phyloP scores from a whole-genome alignment of 768 basidiomycete genomes.

The Boletus rubroflammeus region DNA sequence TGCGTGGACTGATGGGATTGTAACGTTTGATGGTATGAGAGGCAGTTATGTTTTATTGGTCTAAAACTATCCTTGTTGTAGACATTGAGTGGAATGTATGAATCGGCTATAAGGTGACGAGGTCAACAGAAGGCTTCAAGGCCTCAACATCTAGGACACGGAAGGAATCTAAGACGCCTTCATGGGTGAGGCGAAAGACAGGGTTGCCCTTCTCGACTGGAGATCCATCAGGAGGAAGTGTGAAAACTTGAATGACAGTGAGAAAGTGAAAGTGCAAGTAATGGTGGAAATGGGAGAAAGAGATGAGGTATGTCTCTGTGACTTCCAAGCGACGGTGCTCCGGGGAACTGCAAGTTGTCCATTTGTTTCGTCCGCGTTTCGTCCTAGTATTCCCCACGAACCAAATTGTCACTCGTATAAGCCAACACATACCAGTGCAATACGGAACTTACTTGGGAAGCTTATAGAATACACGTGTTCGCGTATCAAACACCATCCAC shows the following conservation, averaged over 20 bases:
- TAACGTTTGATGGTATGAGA: background rate
- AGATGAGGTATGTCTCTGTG: background rate
- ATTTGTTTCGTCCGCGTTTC: too few relatives aligned
- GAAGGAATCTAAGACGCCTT: fast-evolving
- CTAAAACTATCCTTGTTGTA: background rate
- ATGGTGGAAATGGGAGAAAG: background rate
- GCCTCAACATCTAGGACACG: fast-evolving
- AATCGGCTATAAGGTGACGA: too few relatives aligned
- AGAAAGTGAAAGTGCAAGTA: background rate
- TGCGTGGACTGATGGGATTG: fast-evolving
- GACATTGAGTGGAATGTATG: background rate
- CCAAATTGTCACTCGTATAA: constrained; percentile 7
- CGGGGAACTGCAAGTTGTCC: too few relatives aligned
- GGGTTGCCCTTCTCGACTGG: background rate
- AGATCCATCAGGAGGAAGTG: background rate
- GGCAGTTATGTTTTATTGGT: background rate
- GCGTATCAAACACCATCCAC: background rate
- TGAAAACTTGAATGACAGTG: background rate
- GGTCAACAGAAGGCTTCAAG: background rate
- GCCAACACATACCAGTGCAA: background rate
- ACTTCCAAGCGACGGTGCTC: too few relatives aligned
- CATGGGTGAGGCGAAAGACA: background rate
- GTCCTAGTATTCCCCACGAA: background rate
- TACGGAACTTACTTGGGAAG: fast-evolving
- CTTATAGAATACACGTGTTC: background rate